Percentiles rank a stretch among this genome's conserved stretches.
Conservation (phyloP, 371 early-diverging fungal genomes). For the Lichtheimia ornata region DNA sequence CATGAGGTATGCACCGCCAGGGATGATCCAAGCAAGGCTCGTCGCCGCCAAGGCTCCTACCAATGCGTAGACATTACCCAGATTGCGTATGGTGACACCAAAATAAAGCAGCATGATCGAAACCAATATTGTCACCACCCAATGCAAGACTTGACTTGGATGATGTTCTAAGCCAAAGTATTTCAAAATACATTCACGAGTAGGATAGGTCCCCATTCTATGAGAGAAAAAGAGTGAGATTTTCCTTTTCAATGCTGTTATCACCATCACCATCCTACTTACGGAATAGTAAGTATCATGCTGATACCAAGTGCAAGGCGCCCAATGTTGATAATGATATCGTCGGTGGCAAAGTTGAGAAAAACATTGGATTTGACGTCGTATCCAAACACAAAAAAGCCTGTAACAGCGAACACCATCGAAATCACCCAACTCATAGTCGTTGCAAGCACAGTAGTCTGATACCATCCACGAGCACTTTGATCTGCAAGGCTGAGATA, state of each 20-base stretch:
- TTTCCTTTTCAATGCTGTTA: too few species aligned
- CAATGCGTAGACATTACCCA: conserved; percentile 57
- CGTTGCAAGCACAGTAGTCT: conserved; percentile 48
- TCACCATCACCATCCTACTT: conserved; percentile 9
- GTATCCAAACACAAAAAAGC: conserved; percentile 56
- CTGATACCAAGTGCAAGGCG: conserved; percentile 55
- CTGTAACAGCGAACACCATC: conserved; percentile 57
- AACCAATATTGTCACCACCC: conserved; percentile 42
- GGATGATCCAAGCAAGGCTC: conserved; percentile 57
- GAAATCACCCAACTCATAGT: conserved; percentile 51
- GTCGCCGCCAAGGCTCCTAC: conserved; percentile 63
- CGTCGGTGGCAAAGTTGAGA: conserved; percentile 55
- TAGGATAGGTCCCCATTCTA: conserved; percentile 52
- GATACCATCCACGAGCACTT: conserved; percentile 45
- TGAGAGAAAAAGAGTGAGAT: conserved; percentile 1
- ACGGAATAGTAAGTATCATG: conserved; percentile 61
- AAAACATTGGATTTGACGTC: conserved; percentile 59
- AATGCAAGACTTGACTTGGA: conserved; percentile 46
- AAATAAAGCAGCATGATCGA: conserved; percentile 33
- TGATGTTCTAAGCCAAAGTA: conserved; percentile 51
- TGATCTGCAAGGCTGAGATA: conserved; percentile 50
- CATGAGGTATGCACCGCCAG: conserved; percentile 49
- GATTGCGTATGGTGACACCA: conserved; percentile 40
- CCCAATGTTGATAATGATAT: conserved; percentile 55
- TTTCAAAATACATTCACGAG: conserved; percentile 56